Evolutionary conservation across 768 basidiomycete genomes (phyloP).

Genomic region (Daedaleopsis nitida): DNA sequence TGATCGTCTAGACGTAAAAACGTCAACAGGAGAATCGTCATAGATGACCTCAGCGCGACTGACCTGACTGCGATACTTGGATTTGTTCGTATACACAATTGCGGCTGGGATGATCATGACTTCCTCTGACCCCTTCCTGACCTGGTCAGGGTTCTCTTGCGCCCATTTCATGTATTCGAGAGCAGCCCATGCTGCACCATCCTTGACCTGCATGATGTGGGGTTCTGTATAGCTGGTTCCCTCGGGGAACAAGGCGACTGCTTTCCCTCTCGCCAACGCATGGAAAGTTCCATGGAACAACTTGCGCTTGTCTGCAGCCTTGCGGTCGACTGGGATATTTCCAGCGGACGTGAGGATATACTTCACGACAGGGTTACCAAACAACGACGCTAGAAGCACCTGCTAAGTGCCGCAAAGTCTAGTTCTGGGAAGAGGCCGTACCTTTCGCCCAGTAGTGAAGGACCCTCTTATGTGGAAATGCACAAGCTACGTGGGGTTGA

Average conservation of each 20-base stretch:
- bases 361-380: slow-evolving; percentile 72
- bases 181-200: slow-evolving; percentile 94
- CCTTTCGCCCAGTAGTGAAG: slow-evolving; percentile 97
- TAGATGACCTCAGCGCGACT: slow-evolving; percentile 33
- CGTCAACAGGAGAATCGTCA: slow-evolving; percentile 6
- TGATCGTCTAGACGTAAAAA: slow-evolving; percentile 56
- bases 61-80: slow-evolving; percentile 90
- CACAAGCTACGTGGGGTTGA: slow-evolving; percentile 48
- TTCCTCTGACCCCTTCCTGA: slow-evolving; percentile 39
- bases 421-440: slow-evolving; percentile 29
- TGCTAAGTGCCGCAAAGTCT: slow-evolving; percentile 1
- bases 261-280: slow-evolving; percentile 74
- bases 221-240: slow-evolving; percentile 94
- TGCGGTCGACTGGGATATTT: slow-evolving; percentile 97
- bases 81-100: slow-evolving; percentile 95
- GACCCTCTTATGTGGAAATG: slow-evolving; percentile 79
- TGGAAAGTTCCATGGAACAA: slow-evolving; percentile 91
- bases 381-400: slow-evolving; percentile 63
- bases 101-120: slow-evolving; percentile 79
- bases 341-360: slow-evolving; percentile 85
- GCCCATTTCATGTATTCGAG: slow-evolving; percentile 89
- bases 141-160: slow-evolving; percentile 51
- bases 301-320: slow-evolving; percentile 86
- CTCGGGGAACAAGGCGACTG: slow-evolving; percentile 93
- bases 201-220: slow-evolving; percentile 88